Evolutionary conservation across 2,329 filamentous ascomycete genomes (phyloP).

Genomic region (Trichoderma sp.): DNA sequence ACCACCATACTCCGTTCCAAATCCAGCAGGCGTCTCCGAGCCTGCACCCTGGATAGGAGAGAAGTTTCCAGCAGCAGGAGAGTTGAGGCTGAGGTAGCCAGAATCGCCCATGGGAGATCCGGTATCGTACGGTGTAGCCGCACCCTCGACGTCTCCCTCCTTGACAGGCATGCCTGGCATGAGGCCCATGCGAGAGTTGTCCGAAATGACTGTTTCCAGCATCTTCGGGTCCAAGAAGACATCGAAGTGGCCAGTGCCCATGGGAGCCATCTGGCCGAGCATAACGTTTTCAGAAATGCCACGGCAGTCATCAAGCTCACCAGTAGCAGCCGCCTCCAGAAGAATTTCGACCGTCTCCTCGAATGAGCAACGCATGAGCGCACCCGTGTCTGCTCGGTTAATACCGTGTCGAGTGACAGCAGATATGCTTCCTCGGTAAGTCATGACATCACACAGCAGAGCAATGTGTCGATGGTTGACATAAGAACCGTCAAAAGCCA

Average conservation of each 20-base stretch:
- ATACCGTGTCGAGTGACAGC: constrained; percentile 98
- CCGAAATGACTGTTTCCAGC: constrained; percentile 91
- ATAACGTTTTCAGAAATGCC: constrained; percentile 99
- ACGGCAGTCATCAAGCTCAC: constrained; percentile 95
- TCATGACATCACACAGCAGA: constrained; percentile 96
- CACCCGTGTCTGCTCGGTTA: constrained; percentile 96
- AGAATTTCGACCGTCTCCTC: constrained; percentile 99
- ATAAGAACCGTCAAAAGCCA: constrained; percentile 98
- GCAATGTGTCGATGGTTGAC: constrained; percentile 98
- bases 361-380: constrained; percentile 98
- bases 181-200: constrained; percentile 82
- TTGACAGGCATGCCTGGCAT: constrained; percentile 79
- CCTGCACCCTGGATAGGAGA: constrained; percentile 76
- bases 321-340: constrained; percentile 89
- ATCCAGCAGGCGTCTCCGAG: constrained; percentile 69
- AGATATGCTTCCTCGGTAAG: constrained; percentile 88
- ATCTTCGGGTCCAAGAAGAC: constrained; percentile 91
- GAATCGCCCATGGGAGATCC: constrained; percentile 77
- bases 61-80: constrained; percentile 66
- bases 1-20: constrained; percentile 61
- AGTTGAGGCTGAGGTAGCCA: constrained; percentile 64
- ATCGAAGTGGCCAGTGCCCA: constrained; percentile 96
- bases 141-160: constrained; percentile 74
- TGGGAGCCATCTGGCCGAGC: constrained; percentile 93
- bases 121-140: constrained; percentile 91